A percentile compares a stretch with the other conserved stretches of the same genome.
Conservation (phyloP, 768 basidiomycete species). For the Lentinula raphanica region DNA sequence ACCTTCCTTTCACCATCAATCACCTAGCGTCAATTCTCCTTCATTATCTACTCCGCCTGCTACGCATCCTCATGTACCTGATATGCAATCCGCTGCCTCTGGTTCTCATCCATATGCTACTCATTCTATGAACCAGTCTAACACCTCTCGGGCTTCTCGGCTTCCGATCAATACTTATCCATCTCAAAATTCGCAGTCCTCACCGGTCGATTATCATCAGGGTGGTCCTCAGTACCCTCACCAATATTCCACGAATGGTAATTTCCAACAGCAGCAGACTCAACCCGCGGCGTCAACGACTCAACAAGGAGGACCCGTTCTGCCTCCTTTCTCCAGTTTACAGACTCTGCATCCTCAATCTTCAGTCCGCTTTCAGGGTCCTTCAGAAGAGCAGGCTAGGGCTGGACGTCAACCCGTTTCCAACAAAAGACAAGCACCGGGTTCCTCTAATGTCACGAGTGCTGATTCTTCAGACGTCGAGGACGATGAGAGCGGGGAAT, state of each 20-base stretch:
- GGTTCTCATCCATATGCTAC: slow-evolving; percentile 22
- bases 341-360: slow-evolving; percentile 43
- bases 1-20: slow-evolving; percentile 52
- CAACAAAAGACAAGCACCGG: slow-evolving; percentile 55
- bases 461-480: slow-evolving; percentile 83
- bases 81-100: slow-evolving; percentile 34
- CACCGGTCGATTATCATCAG: slow-evolving; percentile 8
- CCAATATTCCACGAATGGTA: slow-evolving; percentile 19
- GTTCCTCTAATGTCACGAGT: slow-evolving; percentile 65
- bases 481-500: slow-evolving; percentile 73
- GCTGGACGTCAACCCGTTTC: slow-evolving; percentile 9
- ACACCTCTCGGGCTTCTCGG: neutral
- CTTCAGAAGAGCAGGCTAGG: slow-evolving; percentile 24
- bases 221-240: slow-evolving; percentile 1
- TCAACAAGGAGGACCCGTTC: slow-evolving; percentile 40
- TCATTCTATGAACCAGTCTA: slow-evolving; percentile 21
- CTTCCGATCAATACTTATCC: slow-evolving; percentile 5
- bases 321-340: slow-evolving; percentile 71
- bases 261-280: slow-evolving; percentile 21
- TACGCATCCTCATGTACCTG: slow-evolving; percentile 33
- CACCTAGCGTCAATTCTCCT: slow-evolving; percentile 62
- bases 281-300: neutral
- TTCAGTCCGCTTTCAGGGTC: slow-evolving; percentile 52
- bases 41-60: slow-evolving; percentile 46
- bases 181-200: neutral